Percentiles rank a stretch among this genome's conserved stretches.
These are phyloP conservation scores for Venturia oleaginea DNA, from an alignment of 2,329 filamentous ascomycete genomes.

Conservation along the genomic window DNA sequence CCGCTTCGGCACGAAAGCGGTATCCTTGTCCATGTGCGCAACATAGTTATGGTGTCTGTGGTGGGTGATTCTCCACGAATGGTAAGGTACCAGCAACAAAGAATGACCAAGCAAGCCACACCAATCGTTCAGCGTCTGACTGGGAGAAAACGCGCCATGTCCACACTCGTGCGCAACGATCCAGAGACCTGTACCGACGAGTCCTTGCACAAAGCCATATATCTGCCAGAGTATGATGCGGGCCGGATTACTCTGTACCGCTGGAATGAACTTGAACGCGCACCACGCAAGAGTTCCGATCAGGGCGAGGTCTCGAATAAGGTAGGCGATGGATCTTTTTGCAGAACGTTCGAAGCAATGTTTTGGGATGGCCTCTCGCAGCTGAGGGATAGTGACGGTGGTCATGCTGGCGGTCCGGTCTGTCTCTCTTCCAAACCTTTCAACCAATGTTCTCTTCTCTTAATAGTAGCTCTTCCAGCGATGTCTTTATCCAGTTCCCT, in stretches of 20 bases:
- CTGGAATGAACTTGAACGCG: constrained; percentile 46
- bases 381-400: neutral
- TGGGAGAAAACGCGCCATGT: constrained; percentile 55
- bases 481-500: neutral
- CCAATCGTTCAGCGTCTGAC: constrained; percentile 48
- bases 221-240: constrained; percentile 41
- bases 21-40: constrained; percentile 58
- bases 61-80: constrained; percentile 65
- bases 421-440: neutral
- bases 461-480: neutral
- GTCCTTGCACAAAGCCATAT: constrained; percentile 57
- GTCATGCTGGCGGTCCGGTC: neutral
- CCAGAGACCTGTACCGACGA: constrained; percentile 60
- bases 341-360: constrained; percentile 53
- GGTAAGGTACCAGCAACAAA: constrained; percentile 58
- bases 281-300: constrained; percentile 34
- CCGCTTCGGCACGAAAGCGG: constrained; percentile 27
- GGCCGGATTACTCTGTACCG: constrained; percentile 24
- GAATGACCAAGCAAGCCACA: constrained; percentile 58
- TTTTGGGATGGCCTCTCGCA: constrained; percentile 42
- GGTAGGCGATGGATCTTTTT: constrained; percentile 33
- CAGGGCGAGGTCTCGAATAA: constrained; percentile 47
- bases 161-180: constrained; percentile 64
- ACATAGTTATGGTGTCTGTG: constrained; percentile 60
- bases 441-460: neutral